These are phyloP conservation scores for Heracleum sosnowskyi DNA, from an alignment of 129 eudicot genomes.

Conservation along the genomic window DNA sequence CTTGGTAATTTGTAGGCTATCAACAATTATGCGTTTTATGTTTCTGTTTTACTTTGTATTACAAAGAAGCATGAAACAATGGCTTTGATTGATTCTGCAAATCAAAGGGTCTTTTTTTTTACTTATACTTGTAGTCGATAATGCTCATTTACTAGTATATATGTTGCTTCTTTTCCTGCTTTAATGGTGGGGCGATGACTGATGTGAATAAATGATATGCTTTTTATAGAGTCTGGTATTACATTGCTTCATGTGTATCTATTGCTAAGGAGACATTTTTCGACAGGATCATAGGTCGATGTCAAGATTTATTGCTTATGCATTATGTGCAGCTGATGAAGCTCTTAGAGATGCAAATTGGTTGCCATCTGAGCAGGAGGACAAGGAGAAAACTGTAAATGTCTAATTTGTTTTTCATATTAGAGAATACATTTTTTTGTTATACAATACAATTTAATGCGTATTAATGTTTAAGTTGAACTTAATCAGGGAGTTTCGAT, in stretches of 20 bases:
- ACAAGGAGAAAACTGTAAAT: conserved; percentile 79
- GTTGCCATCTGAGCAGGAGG: conserved; percentile 61
- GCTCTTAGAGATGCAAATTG: conserved; percentile 95
- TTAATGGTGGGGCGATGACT: background rate
- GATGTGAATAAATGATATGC: background rate
- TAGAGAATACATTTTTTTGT: background rate
- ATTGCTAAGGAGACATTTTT: background rate
- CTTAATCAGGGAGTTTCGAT: conserved; percentile 85
- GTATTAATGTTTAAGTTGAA: conserved; percentile 27
- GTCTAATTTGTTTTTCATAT: background rate
- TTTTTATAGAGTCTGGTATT: background rate
- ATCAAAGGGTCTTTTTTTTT: background rate
- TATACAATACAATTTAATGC: conserved; percentile 9
- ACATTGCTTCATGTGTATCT: background rate
- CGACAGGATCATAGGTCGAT: conserved; percentile 72
- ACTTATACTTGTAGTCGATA: background rate
- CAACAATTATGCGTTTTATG: background rate
- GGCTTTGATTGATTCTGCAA: background rate
- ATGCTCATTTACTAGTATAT: background rate
- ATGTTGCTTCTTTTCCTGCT: background rate
- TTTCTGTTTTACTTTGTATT: background rate
- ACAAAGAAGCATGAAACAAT: background rate
- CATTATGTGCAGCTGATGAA: conserved; percentile 89
- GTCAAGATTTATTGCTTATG: conserved; percentile 92
- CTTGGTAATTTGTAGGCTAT: background rate